A percentile compares a stretch with the other conserved stretches of the same genome.
phyloP scores from a whole-genome alignment of 2,329 filamentous ascomycete species.

The Cercospora sp. region DNA sequence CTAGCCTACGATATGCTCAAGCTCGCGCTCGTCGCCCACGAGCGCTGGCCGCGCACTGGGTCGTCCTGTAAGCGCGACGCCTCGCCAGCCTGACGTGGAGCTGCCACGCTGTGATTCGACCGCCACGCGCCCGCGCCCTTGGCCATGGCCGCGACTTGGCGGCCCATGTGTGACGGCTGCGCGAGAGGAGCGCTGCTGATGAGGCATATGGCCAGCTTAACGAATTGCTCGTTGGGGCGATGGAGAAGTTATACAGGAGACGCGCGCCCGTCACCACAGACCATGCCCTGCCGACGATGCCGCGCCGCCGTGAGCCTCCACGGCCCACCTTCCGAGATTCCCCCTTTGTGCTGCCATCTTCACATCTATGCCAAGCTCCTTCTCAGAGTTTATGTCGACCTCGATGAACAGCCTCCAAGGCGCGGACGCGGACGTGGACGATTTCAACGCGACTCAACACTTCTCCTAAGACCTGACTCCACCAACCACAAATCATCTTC shows the following conservation, averaged over 20 bases:
- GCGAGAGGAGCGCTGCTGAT: background rate
- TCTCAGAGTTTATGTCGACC: too few species aligned
- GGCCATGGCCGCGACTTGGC: constrained; percentile 2
- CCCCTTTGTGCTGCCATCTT: background rate
- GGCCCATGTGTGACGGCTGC: constrained; percentile 1
- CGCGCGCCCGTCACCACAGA: background rate
- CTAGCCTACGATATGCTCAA: constrained; percentile 1
- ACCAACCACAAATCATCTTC: too few species aligned
- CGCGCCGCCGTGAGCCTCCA: background rate
- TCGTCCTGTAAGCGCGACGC: constrained; percentile 14
- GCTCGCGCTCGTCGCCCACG: background rate
- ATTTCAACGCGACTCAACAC: too few species aligned
- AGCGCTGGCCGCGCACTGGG: constrained; percentile 1
- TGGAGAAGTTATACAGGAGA: background rate
- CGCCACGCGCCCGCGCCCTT: constrained; percentile 9
- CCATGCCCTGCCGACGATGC: background rate
- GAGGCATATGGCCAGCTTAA: background rate
- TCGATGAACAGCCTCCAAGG: too few species aligned
- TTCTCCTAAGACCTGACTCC: too few species aligned
- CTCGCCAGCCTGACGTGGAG: constrained; percentile 12
- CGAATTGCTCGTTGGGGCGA: background rate
- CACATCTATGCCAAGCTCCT: background rate
- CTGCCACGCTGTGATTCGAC: constrained; percentile 14
- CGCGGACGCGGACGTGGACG: too few species aligned
- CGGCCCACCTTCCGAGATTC: background rate